Percentiles rank a stretch among this genome's conserved stretches.
Evolutionary conservation across 2,329 filamentous ascomycete genomes (phyloP).

Genomic region (Byssothecium circinans): DNA sequence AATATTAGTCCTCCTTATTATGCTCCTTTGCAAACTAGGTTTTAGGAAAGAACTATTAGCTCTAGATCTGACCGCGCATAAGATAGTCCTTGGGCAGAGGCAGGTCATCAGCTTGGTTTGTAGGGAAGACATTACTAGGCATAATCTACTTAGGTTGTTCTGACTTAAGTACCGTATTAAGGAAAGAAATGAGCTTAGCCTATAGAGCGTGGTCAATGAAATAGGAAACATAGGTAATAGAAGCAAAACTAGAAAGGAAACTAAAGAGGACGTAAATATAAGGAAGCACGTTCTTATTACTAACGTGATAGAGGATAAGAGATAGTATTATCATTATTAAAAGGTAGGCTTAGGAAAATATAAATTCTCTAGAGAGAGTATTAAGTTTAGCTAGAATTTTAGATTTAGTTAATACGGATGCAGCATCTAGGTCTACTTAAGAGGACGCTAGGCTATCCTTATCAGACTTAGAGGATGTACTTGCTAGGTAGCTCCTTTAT

Average conservation of each 20-base stretch:
- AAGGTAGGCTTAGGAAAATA: conserved; percentile 37
- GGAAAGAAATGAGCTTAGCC: conserved; percentile 53
- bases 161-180: conserved; percentile 55
- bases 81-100: conserved; percentile 71
- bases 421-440: conserved; percentile 16
- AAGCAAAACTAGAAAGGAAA: conserved; percentile 56
- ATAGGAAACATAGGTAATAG: conserved; percentile 34
- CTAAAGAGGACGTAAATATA: conserved; percentile 65
- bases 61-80: conserved; percentile 65
- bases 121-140: conserved; percentile 50
- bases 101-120: conserved; percentile 49
- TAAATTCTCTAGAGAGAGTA: conserved; percentile 17
- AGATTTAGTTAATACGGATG: conserved; percentile 13
- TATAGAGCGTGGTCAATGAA: conserved; percentile 53
- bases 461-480: conserved; percentile 11
- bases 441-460: conserved; percentile 23
- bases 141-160: conserved; percentile 42
- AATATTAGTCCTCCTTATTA: conserved; percentile 68
- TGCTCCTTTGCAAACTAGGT: conserved; percentile 64
- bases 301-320: conserved; percentile 55
- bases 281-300: conserved; percentile 62
- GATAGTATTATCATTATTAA: conserved; percentile 52
- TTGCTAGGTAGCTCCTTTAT: conserved; percentile 9
- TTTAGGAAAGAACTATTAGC: conserved; percentile 59
- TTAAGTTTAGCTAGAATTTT: conserved; percentile 22